Percentiles rank a stretch among this genome's conserved stretches.
phyloP scores from a whole-genome alignment of 345 rosid genomes.

The Ricinus communis region DNA sequence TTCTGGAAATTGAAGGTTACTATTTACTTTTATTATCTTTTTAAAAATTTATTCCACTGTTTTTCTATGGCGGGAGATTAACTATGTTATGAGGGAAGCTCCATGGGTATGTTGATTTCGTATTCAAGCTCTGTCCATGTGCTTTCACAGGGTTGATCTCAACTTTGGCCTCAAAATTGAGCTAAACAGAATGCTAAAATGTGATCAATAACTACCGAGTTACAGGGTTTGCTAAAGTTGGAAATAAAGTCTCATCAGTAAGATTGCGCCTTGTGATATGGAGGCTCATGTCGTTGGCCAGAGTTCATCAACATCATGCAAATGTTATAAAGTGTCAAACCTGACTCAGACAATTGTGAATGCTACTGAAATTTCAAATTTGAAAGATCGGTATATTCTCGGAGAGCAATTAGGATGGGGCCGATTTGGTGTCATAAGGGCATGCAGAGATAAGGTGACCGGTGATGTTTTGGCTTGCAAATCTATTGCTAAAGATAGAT shows the following conservation, averaged over 20 bases:
- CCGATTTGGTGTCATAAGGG: constrained; percentile 73
- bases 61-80: constrained; percentile 5
- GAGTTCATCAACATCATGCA: constrained; percentile 34
- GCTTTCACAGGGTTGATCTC: not conserved
- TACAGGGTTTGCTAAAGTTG: constrained; percentile 16
- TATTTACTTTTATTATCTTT: too few species aligned
- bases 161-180: not conserved
- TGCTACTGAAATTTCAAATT: constrained; percentile 49
- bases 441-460: constrained; percentile 56
- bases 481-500: constrained; percentile 60
- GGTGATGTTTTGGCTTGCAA: constrained; percentile 64
- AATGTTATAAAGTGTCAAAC: constrained; percentile 47
- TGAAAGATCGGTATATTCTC: constrained; percentile 59
- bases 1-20: constrained; percentile 26
- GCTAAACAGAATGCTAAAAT: not conserved
- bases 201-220: constrained; percentile 14
- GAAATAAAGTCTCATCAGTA: constrained; percentile 11
- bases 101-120: not conserved
- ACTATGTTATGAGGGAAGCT: constrained; percentile 15
- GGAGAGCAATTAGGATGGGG: constrained; percentile 83
- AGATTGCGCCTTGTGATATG: constrained; percentile 42
- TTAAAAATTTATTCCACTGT: not conserved
- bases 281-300: constrained; percentile 35
- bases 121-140: constrained; percentile 1
- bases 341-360: constrained; percentile 53